Base-by-base conservation (phyloP, 192 early-diverging fungal species). In the Spizellomyces sp. region DNA sequence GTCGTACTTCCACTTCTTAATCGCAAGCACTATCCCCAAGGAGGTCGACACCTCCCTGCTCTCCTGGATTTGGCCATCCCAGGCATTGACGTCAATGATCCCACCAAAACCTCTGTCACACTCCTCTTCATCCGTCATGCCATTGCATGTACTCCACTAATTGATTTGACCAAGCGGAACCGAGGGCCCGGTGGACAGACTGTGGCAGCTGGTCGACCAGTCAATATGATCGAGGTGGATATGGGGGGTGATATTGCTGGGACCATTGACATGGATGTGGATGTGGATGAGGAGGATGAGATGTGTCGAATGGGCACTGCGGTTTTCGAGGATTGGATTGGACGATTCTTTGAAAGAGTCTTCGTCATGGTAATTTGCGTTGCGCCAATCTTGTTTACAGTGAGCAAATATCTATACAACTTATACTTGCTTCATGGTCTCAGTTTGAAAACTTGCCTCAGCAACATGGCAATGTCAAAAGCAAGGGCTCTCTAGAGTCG, bases 71-170 rank as follows among this genome's bases (percentile, higher is more conserved):
- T 95, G 4, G 86, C 86, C 5, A 86, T 95, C 10, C 95, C 95
- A 0, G 96, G 95, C 27, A 92, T 98, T 42, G 95, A 98, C 70
- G 80, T 95, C 73, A 98, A 98, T 77, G 96, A 98, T 64, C 88
- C 91, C 2, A 83, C 76, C 44, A 98, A 97, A 76, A 89, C 95
- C 5, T 77, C 84, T 42, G 80, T 83, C 14, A 82, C 93, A 4
- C 66, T 94, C 8, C 69, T 89, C 52, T 94, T 94, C 75, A 80
- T 95, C 36, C 83, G 81, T 8, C 82, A 83, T 60, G 84, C 88
- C 22, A 54, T 90, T 8, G 78, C 89, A 74, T 83, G 77, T 41
- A 85, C 92, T 4, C 90, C 92, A 0, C 66, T 95, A 6, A 66
- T 77, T 17, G 92, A 94, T 71, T 48, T 90, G 57, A 88, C 89